A percentile compares a stretch with the other conserved stretches of the same genome.
Conservation (phyloP, 2,329 filamentous ascomycete genomes). For the Nakataea oryzae region DNA sequence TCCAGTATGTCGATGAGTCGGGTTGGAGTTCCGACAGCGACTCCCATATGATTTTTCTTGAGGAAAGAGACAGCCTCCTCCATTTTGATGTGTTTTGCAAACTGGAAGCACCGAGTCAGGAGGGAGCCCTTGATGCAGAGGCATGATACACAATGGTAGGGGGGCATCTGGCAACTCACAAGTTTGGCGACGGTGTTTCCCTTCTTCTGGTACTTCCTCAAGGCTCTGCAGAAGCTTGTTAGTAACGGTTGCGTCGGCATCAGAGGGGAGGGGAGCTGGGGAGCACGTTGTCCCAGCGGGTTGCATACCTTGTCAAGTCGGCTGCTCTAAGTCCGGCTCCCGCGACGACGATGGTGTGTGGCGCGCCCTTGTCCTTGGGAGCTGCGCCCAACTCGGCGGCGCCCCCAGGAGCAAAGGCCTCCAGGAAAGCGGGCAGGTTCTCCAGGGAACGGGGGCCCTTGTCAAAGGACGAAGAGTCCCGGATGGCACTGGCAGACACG, state of each 20-base stretch:
- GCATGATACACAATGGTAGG: background rate
- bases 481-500: slow-evolving; percentile 67
- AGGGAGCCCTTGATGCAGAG: background rate
- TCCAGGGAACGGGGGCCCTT: slow-evolving; percentile 54
- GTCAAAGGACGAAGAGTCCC: slow-evolving; percentile 62
- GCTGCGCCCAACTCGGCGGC: slow-evolving; percentile 48
- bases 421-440: slow-evolving; percentile 70
- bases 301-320: slow-evolving; percentile 59
- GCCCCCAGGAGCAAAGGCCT: slow-evolving; percentile 48
- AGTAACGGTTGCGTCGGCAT: background rate
- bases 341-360: slow-evolving; percentile 84
- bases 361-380: slow-evolving; percentile 58
- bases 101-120: slow-evolving; percentile 29
- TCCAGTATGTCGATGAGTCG: slow-evolving; percentile 75
- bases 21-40: slow-evolving; percentile 83
- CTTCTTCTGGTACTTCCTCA: slow-evolving; percentile 72
- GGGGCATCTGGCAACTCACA: slow-evolving; percentile 23
- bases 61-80: slow-evolving; percentile 74
- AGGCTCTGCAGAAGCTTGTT: slow-evolving; percentile 33
- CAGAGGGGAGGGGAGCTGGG: background rate
- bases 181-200: slow-evolving; percentile 75
- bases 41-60: slow-evolving; percentile 59
- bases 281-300: background rate
- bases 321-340: slow-evolving; percentile 77
- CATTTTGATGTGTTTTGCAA: slow-evolving; percentile 97